Evolutionary conservation across 2,329 filamentous ascomycete genomes (phyloP).

Genomic region (Colletotrichum sidae): DNA sequence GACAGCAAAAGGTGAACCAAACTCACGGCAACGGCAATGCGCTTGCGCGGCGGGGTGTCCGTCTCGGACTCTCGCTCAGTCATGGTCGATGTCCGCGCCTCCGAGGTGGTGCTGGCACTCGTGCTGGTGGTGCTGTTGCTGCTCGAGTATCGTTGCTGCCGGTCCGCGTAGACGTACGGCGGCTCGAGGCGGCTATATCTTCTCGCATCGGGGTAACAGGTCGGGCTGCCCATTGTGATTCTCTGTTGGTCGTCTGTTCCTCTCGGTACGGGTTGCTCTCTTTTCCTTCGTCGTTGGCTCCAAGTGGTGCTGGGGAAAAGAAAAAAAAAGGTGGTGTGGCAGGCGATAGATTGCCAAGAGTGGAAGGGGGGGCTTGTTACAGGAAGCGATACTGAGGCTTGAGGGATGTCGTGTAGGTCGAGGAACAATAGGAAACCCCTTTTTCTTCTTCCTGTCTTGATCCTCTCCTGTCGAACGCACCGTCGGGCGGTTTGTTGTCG

Average conservation of each 20-base stretch:
- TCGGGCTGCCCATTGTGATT: slow-evolving; percentile 56
- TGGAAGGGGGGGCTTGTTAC: slow-evolving; percentile 18
- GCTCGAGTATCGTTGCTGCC: slow-evolving; percentile 49
- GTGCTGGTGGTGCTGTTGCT: too few relatives aligned
- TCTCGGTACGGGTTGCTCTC: slow-evolving; percentile 34
- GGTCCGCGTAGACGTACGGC: slow-evolving; percentile 51
- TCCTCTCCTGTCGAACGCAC: not conserved
- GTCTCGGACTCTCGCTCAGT: slow-evolving; percentile 54
- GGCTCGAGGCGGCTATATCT: slow-evolving; percentile 55
- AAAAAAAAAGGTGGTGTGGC: too few relatives aligned
- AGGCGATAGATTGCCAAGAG: not conserved
- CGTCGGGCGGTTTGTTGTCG: too few relatives aligned
- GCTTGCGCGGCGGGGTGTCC: slow-evolving; percentile 63
- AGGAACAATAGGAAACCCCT: not conserved
- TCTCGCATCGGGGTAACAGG: slow-evolving; percentile 52
- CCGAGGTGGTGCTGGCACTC: slow-evolving; percentile 42
- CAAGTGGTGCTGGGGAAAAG: too few relatives aligned
- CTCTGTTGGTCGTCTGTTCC: too few relatives aligned
- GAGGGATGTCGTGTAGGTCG: not conserved
- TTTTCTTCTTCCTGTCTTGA: not conserved
- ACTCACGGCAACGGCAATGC: slow-evolving; percentile 70
- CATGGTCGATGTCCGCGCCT: slow-evolving; percentile 52
- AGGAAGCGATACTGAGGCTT: slow-evolving; percentile 33
- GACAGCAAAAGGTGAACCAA: not conserved
- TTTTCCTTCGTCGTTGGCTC: not conserved